Conservation (phyloP, 2,329 filamentous ascomycete genomes). For the Sclerotinia sclerotiorum region DNA sequence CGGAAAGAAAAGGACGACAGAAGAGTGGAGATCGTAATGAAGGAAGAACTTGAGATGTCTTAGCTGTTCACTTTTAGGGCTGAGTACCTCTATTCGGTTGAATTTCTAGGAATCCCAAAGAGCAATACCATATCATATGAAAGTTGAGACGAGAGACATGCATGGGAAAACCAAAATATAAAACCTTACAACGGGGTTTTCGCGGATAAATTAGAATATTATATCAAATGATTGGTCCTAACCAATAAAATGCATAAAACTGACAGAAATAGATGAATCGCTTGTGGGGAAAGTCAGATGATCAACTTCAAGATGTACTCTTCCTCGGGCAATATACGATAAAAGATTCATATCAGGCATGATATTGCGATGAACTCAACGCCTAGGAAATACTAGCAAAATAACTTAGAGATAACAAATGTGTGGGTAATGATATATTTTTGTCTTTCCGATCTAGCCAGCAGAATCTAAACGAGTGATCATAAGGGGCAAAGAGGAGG, state of each 20-base stretch:
- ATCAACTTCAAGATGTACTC: neutral
- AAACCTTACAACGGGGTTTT: neutral
- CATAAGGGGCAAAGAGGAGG: neutral
- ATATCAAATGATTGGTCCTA: neutral
- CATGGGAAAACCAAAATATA: neutral
- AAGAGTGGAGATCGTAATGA: neutral
- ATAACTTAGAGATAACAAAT: no score
- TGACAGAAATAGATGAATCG: neutral
- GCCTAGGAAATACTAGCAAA: neutral
- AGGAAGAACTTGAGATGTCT: neutral
- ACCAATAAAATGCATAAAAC: neutral
- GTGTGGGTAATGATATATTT: neutral
- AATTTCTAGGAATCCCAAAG: no score
- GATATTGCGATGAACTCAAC: no score
- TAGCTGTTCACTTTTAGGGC: no score
- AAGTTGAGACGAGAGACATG: neutral
- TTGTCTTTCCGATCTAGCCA: neutral
- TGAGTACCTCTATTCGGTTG: no score
- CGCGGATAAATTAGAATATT: neutral
- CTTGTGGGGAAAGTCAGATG: neutral
- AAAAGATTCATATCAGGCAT: neutral
- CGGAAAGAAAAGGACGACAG: neutral
- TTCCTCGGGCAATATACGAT: neutral
- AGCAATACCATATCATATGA: neutral
- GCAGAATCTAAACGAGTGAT: neutral